Evolutionary conservation across 306 rosid species (phyloP).

Genomic region (Alnus glutinosa): DNA sequence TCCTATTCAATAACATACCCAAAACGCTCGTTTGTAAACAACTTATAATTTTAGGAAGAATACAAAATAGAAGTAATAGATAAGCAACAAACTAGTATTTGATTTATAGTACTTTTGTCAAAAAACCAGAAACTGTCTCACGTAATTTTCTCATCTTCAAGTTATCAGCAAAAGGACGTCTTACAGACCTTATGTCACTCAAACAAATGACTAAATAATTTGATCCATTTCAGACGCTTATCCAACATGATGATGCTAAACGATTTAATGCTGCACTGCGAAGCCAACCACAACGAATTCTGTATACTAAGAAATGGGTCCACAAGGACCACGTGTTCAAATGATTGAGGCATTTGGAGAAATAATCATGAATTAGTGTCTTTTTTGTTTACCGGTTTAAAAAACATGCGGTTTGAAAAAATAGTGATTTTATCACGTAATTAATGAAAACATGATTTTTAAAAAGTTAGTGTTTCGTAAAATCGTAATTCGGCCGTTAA

Average conservation of each 20-base stretch:
- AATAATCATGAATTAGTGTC: neutral
- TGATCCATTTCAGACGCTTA: neutral
- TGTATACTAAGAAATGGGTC: neutral
- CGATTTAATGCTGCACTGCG: neutral
- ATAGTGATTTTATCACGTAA: too few species aligned
- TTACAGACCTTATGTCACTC: neutral
- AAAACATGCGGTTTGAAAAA: too few species aligned
- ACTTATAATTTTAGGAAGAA: neutral
- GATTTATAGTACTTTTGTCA: neutral
- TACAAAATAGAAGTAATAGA: conserved; percentile 2
- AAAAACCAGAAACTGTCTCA: neutral
- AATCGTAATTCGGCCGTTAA: too few species aligned
- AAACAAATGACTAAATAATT: neutral
- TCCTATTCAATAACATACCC: conserved; percentile 10
- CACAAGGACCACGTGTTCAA: neutral
- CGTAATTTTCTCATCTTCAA: neutral
- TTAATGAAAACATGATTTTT: too few species aligned
- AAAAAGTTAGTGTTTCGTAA: too few species aligned
- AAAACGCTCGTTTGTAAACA: conserved; percentile 6
- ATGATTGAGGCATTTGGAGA: neutral
- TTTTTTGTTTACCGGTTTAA: too few species aligned
- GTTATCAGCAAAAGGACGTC: neutral
- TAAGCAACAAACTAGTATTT: conserved; percentile 12
- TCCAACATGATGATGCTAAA: neutral
- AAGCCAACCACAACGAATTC: neutral